Evolutionary conservation across 164 flowering plant species (phyloP), one percentile per base, ranked within the genome.

Genomic region (Vitis cinerea): DNA sequence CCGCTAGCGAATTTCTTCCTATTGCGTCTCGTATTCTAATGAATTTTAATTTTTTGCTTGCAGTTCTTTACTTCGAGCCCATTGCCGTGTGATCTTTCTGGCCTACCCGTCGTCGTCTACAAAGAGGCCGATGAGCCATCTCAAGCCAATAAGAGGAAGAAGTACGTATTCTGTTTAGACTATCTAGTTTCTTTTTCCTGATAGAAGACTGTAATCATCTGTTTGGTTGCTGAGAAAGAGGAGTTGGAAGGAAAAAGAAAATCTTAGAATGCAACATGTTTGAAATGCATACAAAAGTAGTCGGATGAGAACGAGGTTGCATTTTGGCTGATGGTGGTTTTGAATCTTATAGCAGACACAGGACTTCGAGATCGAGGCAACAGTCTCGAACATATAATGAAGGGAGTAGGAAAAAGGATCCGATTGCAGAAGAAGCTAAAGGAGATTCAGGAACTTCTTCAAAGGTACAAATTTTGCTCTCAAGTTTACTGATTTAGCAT

Each of bases 51-150:
- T 64, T 55, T 67, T 8, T 62, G 61, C 19, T 71, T 73, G 12
- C 81, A 83, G 86, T 85, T 81, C 83, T 83, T 83, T 63, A 64
- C 9, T 64, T 52, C 83, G 50, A 74, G 77, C 66, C 86, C 88
- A 64, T 59, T 74, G 63, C 74, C 86, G 61, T 80, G 88, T 44
- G 75, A 74, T 10, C 68, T 78, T 1, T 72, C 79, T 27, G 82
- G 57, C 31, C 70, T 81, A 16, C 83, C 86, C 17, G 68, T 73
- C 12, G 60, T 77, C 12, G 60, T 77, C 0, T 47, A 12, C 62
- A 69, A 31, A n/a, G 68, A 70, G 53, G 82, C 77, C 9, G 77
- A 73, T 69, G 76, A 70, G 58, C 70, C 67, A 19, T 37, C 29
- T 58, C 69, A 47, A 59, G 23, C 51, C 65, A 63, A n/a, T n/a